Base-by-base conservation (phyloP, 768 basidiomycete genomes). In the Xerocomus brunneocitrinus region DNA sequence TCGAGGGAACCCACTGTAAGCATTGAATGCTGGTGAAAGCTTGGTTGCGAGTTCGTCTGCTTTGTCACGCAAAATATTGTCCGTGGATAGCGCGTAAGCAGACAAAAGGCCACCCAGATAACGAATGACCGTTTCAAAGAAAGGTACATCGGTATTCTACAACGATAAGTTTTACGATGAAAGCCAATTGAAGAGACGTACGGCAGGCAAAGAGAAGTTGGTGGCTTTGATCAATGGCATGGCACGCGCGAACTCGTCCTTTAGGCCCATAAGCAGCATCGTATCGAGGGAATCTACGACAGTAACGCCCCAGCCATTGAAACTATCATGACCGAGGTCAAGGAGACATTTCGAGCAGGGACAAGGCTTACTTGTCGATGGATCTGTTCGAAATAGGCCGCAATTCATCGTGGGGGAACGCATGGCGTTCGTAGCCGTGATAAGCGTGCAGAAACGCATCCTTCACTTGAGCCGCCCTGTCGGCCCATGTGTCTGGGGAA, bases 21-120 rank as follows among this genome's bases (percentile, higher is more conserved):
- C 84, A 25, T 82, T 71, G 67, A 97, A 94, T 2, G 81, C 82
- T 2, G 86, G 83, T 3, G 90, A 76, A 3, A 97, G 75, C 40
- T 76, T 76, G n/a, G 76, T 71, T 3, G 81, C 93, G 16, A 98
- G 81, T 50, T 94, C 87, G 43, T 90, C 82, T 1, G 94, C 90
- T 32, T 83, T 81, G 16, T 75, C 67, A 35, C 92, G 77, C 49
- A 89, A 76, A 3, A 87, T 62, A 2, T 71, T 62, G 50, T 93
- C 79, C 14, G 75, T 73, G 0, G 88, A 83, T 2, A 97, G 73
- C 5, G 92, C 84, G 62, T 93, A 87, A 0, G 89, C 91, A 3
- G 88, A 88, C 5, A 95, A 77, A 1, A 95, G 74, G 6, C 94
- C 95, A 3, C 93, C 94, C 2, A 98, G 81, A 61, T 95, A 89